phyloP scores from a whole-genome alignment of 2,329 filamentous ascomycete genomes.

The Pseudopithomyces maydicus region DNA sequence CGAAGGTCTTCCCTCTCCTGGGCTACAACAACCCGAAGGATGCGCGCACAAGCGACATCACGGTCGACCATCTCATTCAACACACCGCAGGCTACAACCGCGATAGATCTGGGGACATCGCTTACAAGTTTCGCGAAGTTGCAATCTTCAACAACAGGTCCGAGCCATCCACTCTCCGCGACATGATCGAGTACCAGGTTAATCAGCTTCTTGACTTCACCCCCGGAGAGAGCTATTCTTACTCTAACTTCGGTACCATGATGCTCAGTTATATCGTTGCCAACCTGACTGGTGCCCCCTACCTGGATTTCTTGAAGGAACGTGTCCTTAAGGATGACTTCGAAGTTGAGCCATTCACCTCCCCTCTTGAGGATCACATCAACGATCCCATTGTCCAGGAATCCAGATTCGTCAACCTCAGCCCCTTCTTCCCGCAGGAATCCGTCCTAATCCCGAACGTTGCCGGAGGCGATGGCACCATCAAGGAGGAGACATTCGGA shows the following conservation, averaged over 20 bases:
- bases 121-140: constrained; percentile 21
- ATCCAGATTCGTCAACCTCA: constrained; percentile 7
- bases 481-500: constrained; percentile 23
- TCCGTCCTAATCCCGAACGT: constrained; percentile 5
- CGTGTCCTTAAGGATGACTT: constrained; percentile 15
- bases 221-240: constrained; percentile 16
- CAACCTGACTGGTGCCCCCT: constrained; percentile 18
- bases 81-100: constrained; percentile 28
- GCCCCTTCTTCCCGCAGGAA: constrained; percentile 9
- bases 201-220: constrained; percentile 23
- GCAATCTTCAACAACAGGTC: constrained; percentile 21
- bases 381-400: constrained; percentile 18
- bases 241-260: constrained; percentile 28
- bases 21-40: constrained; percentile 23
- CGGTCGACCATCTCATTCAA: constrained; percentile 25
- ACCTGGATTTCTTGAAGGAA: constrained; percentile 20
- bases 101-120: constrained; percentile 17
- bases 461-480: constrained; percentile 21
- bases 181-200: constrained; percentile 26
- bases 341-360: constrained; percentile 17
- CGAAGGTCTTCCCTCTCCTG: constrained; percentile 23
- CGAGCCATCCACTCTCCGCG: constrained; percentile 19
- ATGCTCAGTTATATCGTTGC: constrained; percentile 22
- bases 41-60: constrained; percentile 22
- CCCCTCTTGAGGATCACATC: constrained; percentile 10